These are phyloP conservation scores for Talaromyces sp. DNA, from an alignment of 2,329 filamentous ascomycete species.

Conservation along the genomic window DNA sequence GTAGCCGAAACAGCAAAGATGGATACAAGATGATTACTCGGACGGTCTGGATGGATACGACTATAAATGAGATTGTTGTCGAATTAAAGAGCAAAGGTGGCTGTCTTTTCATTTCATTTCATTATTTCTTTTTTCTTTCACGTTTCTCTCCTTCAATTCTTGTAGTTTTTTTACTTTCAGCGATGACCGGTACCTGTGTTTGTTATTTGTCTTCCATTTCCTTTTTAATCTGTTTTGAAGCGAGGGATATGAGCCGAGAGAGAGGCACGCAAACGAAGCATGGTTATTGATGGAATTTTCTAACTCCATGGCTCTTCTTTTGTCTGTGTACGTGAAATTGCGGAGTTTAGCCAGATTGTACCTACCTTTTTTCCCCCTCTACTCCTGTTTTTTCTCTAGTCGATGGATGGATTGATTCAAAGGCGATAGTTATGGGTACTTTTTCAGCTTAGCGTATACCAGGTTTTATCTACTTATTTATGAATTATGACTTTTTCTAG, in stretches of 20 bases:
- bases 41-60: neutral
- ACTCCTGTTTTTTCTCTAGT: neutral
- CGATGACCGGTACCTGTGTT: neutral
- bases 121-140: neutral
- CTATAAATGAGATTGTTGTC: neutral
- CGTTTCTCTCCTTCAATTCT: neutral
- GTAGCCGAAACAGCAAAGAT: neutral
- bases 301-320: neutral
- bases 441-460: neutral
- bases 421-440: neutral
- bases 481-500: neutral
- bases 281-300: neutral
- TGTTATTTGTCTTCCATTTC: neutral
- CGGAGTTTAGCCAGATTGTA: neutral
- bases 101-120: neutral
- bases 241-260: neutral
- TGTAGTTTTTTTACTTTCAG: neutral
- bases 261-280: neutral
- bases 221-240: neutral
- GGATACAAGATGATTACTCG: neutral
- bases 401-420: neutral
- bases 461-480: neutral
- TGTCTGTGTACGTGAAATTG: neutral
- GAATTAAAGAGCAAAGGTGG: constrained; percentile 1
- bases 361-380: neutral